phyloP scores from a whole-genome alignment of 805 yeast species.

The Ogataea ganodermae region DNA sequence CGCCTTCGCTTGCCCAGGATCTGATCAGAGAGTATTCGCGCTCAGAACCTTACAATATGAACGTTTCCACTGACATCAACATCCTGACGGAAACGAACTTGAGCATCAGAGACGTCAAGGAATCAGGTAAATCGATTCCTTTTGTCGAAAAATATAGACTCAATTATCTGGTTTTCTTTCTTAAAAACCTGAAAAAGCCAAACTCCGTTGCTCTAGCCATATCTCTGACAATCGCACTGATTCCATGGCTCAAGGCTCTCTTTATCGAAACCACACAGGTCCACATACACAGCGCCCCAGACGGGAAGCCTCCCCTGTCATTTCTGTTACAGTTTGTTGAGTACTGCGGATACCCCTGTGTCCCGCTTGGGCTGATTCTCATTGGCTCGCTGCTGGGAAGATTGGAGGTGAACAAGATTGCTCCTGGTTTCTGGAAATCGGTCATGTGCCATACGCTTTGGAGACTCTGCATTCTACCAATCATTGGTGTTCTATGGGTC shows the following conservation, averaged over 20 bases:
- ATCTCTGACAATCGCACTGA: conserved; percentile 50
- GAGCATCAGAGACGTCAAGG: conserved; percentile 27
- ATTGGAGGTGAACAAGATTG: conserved; percentile 46
- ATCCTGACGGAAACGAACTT: conserved; percentile 39
- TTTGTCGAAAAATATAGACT: conserved; percentile 34
- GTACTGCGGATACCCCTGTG: conserved; percentile 54
- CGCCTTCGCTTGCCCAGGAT: conserved; percentile 31
- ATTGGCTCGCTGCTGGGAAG: conserved; percentile 58
- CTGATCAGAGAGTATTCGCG: conserved; percentile 38
- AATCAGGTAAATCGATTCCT: conserved; percentile 26
- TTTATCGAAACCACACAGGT: conserved; percentile 39
- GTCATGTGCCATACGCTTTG: conserved; percentile 45
- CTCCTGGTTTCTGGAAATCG: conserved; percentile 59
- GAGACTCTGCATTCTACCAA: conserved; percentile 50
- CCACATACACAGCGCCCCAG: conserved; percentile 44
- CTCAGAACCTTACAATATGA: conserved; percentile 35
- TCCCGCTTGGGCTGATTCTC: conserved; percentile 54
- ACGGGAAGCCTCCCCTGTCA: conserved; percentile 53
- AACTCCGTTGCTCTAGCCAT: conserved; percentile 47
- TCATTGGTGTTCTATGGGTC: conserved; percentile 53
- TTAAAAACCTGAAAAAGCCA: conserved; percentile 52
- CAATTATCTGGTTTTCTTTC: conserved; percentile 33
- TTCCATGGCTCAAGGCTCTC: conserved; percentile 55
- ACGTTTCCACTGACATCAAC: conserved; percentile 30
- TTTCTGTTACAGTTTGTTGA: conserved; percentile 51